Evolutionary conservation across 2,329 filamentous ascomycete species (phyloP).

Genomic region (Rutstroemia sp.): DNA sequence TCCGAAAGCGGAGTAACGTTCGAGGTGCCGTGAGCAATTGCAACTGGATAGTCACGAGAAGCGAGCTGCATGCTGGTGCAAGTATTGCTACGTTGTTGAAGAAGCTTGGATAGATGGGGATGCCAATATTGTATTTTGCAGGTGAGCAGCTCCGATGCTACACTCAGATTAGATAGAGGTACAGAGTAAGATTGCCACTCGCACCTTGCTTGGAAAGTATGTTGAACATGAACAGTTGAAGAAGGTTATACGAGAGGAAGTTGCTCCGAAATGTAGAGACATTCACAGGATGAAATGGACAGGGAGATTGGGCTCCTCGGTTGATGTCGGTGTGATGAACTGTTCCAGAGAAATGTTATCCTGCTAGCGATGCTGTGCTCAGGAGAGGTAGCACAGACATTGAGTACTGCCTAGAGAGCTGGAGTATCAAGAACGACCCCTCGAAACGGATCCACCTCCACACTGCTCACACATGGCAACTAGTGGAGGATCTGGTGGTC

Average conservation of each 20-base stretch:
- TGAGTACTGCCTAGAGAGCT: not conserved
- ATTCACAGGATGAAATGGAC: no score
- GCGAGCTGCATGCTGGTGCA: not conserved
- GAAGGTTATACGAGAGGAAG: no score
- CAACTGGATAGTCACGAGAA: not conserved
- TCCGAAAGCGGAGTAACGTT: not conserved
- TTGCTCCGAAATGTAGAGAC: no score
- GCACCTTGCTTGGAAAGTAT: not conserved
- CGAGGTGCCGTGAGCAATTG: not conserved
- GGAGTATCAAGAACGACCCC: not conserved
- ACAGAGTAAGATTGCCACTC: not conserved
- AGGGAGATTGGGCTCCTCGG: no score
- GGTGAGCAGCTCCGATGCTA: not conserved
- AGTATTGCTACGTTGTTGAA: not conserved
- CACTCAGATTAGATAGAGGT: not conserved
- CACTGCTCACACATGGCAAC: not conserved
- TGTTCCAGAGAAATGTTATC: no score
- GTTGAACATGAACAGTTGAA: not conserved
- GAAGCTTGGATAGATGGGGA: not conserved
- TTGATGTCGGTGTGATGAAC: no score
- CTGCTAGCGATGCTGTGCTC: not conserved
- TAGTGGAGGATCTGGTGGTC: not conserved
- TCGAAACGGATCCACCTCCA: not conserved
- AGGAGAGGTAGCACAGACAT: not conserved
- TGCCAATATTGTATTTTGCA: not conserved